These are phyloP conservation scores for Flaveria brownii DNA, from an alignment of 129 eudicot species.

Conservation along the genomic window DNA sequence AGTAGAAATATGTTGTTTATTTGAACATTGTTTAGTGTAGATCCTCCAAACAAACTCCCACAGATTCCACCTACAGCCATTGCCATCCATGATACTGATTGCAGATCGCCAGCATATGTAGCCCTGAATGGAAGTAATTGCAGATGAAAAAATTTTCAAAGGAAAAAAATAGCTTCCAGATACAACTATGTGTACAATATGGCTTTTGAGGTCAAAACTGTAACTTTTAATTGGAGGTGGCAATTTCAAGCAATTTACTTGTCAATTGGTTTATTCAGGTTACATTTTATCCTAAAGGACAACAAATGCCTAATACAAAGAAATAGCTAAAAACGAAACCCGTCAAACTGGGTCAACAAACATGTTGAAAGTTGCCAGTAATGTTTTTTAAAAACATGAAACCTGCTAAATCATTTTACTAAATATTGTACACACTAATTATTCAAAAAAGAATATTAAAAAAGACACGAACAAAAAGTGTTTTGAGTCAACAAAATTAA, in stretches of 20 bases:
- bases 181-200: neutral
- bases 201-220: neutral
- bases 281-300: neutral
- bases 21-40: conserved; percentile 55
- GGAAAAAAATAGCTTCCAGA: neutral
- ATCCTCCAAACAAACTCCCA: conserved; percentile 93
- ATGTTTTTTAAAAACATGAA: neutral
- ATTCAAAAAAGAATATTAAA: neutral
- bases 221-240: neutral
- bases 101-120: conserved; percentile 93
- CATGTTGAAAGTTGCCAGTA: neutral
- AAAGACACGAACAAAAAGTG: neutral
- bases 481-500: neutral
- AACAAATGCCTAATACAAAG: neutral
- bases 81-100: conserved; percentile 92
- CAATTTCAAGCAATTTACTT: neutral
- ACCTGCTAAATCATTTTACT: neutral
- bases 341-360: neutral
- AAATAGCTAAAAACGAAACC: neutral
- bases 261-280: neutral
- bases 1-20: conserved; percentile 66
- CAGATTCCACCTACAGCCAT: conserved; percentile 95
- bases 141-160: neutral
- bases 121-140: conserved; percentile 52
- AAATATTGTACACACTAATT: neutral